A percentile compares a stretch with the other conserved stretches of the same genome.
Evolutionary conservation across 257 asterid genomes (phyloP).

Genomic region (Forsythia suspensa): DNA sequence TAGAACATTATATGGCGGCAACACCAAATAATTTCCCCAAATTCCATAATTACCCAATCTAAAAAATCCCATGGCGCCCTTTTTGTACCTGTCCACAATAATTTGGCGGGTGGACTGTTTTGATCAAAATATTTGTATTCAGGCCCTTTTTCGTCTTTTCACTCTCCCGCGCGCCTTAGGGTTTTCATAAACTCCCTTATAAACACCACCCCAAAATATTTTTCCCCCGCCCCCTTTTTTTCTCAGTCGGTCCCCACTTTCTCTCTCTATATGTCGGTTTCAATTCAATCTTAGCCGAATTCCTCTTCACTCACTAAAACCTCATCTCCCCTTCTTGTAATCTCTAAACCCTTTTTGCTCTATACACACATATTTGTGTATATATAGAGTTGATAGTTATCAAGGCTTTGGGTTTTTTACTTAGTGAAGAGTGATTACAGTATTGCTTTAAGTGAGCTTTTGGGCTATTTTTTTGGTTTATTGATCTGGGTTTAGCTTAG

Average conservation of each 20-base stretch:
- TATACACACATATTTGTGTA: not conserved
- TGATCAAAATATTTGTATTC: conserved; percentile 9
- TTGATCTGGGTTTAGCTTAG: conserved; percentile 11
- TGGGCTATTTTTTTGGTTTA: not conserved
- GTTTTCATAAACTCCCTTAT: conserved; percentile 56
- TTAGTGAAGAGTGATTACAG: conserved; percentile 11
- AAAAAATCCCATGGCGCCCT: conserved; percentile 29
- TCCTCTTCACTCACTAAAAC: conserved; percentile 29
- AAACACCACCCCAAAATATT: conserved; percentile 33
- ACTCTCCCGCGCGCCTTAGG: conserved; percentile 63
- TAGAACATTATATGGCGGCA: conserved; percentile 42
- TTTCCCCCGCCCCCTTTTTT: conserved; percentile 25
- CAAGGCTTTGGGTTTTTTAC: not conserved
- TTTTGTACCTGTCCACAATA: not conserved
- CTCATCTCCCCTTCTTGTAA: conserved; percentile 13
- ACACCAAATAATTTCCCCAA: conserved; percentile 33
- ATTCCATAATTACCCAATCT: conserved; percentile 31
- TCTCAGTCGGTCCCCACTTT: conserved; percentile 50
- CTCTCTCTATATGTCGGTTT: conserved; percentile 37
- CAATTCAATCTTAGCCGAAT: conserved; percentile 28
- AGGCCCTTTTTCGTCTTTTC: conserved; percentile 51
- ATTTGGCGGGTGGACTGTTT: conserved; percentile 43
- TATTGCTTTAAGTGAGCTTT: not conserved
- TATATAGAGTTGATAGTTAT: not conserved
- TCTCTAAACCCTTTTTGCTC: not conserved